Evolutionary conservation across 2,329 filamentous ascomycete species (phyloP), one percentile per base, ranked within the genome.

Genomic region (Pseudopithomyces maydicus): DNA sequence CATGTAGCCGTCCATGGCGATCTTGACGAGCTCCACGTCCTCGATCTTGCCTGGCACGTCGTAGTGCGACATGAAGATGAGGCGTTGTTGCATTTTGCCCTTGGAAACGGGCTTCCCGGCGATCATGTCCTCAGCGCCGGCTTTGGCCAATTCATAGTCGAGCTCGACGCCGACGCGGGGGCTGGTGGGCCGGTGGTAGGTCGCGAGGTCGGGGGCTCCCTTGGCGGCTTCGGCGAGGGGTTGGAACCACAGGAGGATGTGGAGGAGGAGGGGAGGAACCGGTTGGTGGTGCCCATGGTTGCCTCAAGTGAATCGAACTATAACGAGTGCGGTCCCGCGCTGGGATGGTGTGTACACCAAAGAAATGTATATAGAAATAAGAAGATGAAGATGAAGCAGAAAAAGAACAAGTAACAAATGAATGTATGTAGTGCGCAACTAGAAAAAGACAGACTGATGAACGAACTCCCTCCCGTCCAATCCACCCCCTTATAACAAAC

Each of bases 11-110:
- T 49, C 46, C 46, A 49, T 49, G 17, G 46, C 46, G 8, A 49
- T 49, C 14, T 49, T 19, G 19, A 39, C 46, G 35, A 49, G 46
- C 14, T 49, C 12, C 7, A 12, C 33, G 38, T 49, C 46, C 6
- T 10, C 6, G 15, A 49, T 12, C 19, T 10, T 19, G 26, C n/a
- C 46, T n/a, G n/a, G 4, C 6, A 49, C 46, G 32, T 8, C 17
- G n/a, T 33, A 39, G 46, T 49, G 46, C 4, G 46, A 19, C 33
- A 49, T 49, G 19, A 49, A 49, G 35, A 49, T 49, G 46, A 49
- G 8, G 12, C 46, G 46, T n/a, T 35, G 19, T 29, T 14, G 8
- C 5, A 11, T 12, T 15, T 49, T 49, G 23, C 23, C 32, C 11
- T 17, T 38, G 11, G 32, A 14, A 10, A 10, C 19, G n/a, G 45